These are phyloP conservation scores for Apophysomyces trapeziformis DNA, from an alignment of 371 early-diverging fungal genomes.

Conservation along the genomic window DNA sequence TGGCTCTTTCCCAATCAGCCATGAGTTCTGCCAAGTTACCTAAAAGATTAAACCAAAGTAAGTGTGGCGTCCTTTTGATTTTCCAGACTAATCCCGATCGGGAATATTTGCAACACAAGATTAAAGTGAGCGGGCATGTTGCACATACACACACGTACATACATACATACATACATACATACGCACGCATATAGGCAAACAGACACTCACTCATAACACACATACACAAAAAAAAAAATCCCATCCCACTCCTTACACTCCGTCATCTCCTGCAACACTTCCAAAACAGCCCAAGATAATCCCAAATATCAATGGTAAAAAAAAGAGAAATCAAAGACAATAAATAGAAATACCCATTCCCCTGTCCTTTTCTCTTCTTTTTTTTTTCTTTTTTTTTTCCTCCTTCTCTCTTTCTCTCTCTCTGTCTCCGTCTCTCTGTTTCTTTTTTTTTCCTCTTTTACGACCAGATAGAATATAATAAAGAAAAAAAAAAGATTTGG, in stretches of 20 bases:
- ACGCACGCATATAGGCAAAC: neutral
- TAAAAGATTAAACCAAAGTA: conserved; percentile 32
- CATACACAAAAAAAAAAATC: neutral
- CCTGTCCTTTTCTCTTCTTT: neutral
- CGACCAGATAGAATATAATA: conserved; percentile 1
- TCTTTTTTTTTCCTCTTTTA: conserved; percentile 1
- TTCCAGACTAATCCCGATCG: conserved; percentile 17
- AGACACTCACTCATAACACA: neutral
- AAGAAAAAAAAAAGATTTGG: conserved; percentile 9
- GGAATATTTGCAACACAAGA: conserved; percentile 23
- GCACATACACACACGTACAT: conserved; percentile 17
- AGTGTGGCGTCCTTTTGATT: conserved; percentile 29
- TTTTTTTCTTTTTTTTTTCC: neutral
- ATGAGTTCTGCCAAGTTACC: conserved; percentile 72
- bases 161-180: neutral
- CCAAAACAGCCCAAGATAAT: conserved; percentile 5
- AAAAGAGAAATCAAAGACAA: neutral
- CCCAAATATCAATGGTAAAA: conserved; percentile 4
- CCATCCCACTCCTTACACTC: conserved; percentile 2
- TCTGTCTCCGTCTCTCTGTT: neutral
- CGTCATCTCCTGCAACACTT: conserved; percentile 9
- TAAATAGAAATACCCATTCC: neutral
- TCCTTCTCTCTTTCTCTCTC: conserved; percentile 7
- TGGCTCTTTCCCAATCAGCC: conserved; percentile 79
- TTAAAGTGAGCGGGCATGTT: conserved; percentile 25